These are phyloP conservation scores for Fraxinus paxiana DNA, from an alignment of 305 asterid species.

Conservation along the genomic window DNA sequence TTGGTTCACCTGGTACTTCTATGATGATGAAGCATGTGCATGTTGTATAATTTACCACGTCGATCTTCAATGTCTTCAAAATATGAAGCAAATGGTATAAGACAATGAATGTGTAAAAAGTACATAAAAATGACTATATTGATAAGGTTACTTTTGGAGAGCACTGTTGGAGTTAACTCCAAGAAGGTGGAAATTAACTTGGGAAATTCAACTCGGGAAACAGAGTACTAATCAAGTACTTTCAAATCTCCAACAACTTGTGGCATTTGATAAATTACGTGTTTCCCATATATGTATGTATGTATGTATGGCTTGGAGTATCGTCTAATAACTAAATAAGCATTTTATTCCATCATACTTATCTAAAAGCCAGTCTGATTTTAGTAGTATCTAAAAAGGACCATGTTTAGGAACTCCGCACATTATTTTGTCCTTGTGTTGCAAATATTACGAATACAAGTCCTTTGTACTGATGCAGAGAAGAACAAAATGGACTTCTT, in stretches of 20 bases:
- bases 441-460: background rate
- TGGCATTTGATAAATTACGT: background rate
- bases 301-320: background rate
- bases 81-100: background rate
- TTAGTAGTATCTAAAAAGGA: background rate
- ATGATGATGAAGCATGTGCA: background rate
- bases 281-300: background rate
- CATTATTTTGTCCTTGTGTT: background rate
- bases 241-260: background rate
- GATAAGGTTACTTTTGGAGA: background rate
- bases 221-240: background rate
- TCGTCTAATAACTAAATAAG: background rate
- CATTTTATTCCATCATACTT: background rate
- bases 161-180: background rate
- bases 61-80: background rate
- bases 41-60: background rate
- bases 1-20: background rate
- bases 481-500: background rate
- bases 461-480: background rate
- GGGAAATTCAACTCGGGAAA: background rate
- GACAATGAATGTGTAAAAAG: background rate
- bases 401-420: background rate
- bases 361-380: background rate
- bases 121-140: background rate
- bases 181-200: background rate